Conservation (phyloP, 805 yeast genomes). For the Aciculoconidium aculeatum region DNA sequence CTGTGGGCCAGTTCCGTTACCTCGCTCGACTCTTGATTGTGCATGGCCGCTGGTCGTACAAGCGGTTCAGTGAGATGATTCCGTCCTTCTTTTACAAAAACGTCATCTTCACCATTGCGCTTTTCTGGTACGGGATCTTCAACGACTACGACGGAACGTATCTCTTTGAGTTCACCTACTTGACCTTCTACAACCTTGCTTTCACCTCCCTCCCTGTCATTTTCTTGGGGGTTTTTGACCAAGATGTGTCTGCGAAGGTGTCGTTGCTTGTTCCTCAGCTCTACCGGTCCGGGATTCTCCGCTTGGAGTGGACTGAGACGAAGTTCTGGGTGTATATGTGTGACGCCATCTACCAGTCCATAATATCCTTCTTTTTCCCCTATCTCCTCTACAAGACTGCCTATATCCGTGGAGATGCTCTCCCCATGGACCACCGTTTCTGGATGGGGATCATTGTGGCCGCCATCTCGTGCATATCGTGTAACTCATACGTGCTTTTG, state of each 20-base stretch:
- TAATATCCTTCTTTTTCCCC: slow-evolving; percentile 62
- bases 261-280: slow-evolving; percentile 66
- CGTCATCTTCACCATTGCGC: slow-evolving; percentile 63
- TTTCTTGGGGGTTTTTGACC: slow-evolving; percentile 66
- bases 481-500: slow-evolving; percentile 59
- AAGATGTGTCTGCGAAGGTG: slow-evolving; percentile 63
- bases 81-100: slow-evolving; percentile 77
- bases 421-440: slow-evolving; percentile 57
- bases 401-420: slow-evolving; percentile 47
- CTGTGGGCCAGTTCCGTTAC: slow-evolving; percentile 73
- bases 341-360: slow-evolving; percentile 72
- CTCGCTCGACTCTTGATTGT: slow-evolving; percentile 59
- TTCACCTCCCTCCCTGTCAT: slow-evolving; percentile 78
- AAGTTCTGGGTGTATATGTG: slow-evolving; percentile 58
- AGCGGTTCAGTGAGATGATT: slow-evolving; percentile 68
- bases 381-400: slow-evolving; percentile 46
- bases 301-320: slow-evolving; percentile 54
- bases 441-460: slow-evolving; percentile 65
- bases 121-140: slow-evolving; percentile 73
- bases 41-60: slow-evolving; percentile 83
- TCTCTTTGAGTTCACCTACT: slow-evolving; percentile 68
- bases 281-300: slow-evolving; percentile 60
- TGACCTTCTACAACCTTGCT: slow-evolving; percentile 75
- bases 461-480: slow-evolving; percentile 55
- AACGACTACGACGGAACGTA: slow-evolving; percentile 70